phyloP scores from a whole-genome alignment of 108 stramenopile species.

The Pseudonitzschia multistriata region DNA sequence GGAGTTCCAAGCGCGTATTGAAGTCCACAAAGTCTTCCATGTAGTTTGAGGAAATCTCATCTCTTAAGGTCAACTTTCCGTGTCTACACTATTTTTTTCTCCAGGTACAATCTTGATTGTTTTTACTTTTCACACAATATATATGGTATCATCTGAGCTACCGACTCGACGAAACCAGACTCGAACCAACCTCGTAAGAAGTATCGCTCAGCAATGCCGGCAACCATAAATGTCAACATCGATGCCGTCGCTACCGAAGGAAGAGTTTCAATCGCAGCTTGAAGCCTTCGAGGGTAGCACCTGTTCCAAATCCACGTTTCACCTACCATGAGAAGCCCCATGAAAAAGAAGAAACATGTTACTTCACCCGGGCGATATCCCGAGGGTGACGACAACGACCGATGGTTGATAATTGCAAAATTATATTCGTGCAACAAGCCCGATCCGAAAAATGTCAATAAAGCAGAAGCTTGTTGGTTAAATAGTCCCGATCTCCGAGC shows the following conservation, averaged over 20 bases:
- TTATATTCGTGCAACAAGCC: conserved; percentile 44
- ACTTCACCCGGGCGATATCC: conserved; percentile 31
- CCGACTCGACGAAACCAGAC: conserved; percentile 30
- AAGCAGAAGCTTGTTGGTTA: conserved; percentile 6
- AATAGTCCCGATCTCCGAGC: not conserved
- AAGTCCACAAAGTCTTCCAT: too few species aligned
- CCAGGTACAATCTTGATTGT: not conserved
- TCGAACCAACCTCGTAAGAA: conserved; percentile 34
- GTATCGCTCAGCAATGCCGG: conserved; percentile 24
- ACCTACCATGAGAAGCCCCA: conserved; percentile 36
- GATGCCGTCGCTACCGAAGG: conserved; percentile 18
- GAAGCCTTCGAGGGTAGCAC: conserved; percentile 4
- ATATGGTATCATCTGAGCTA: conserved; percentile 24
- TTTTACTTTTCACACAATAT: conserved; percentile 5
- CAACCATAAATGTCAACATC: conserved; percentile 11
- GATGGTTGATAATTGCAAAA: conserved; percentile 35
- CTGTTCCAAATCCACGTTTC: conserved; percentile 22
- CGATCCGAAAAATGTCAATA: conserved; percentile 35
- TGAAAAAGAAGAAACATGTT: conserved; percentile 28
- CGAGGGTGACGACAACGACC: not conserved
- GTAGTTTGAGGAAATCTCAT: too few species aligned
- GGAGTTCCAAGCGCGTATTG: too few species aligned
- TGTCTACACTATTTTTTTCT: too few species aligned
- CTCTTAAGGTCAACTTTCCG: too few species aligned
- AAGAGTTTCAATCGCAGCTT: conserved; percentile 4